A percentile compares a stretch with the other conserved stretches of the same genome.
phyloP scores from a whole-genome alignment of 371 early-diverging fungal species.

The Mortierella sp. region DNA sequence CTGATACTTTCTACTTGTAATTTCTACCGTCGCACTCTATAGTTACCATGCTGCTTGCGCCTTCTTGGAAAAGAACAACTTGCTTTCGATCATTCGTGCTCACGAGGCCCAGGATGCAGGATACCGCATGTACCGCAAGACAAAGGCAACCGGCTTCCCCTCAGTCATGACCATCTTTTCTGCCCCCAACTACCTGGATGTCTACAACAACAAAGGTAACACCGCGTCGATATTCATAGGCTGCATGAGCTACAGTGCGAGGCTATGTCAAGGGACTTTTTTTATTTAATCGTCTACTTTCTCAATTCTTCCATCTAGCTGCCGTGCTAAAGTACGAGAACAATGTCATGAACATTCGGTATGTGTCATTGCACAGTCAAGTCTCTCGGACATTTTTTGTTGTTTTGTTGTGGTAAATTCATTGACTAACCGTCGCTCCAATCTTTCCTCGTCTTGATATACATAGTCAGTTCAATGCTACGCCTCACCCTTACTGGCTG shows the following conservation, averaged over 20 bases:
- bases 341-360: conserved; percentile 97
- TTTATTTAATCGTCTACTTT: neutral
- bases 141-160: conserved; percentile 93
- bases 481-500: conserved; percentile 97
- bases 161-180: conserved; percentile 98
- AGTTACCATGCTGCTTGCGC: conserved; percentile 92
- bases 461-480: conserved; percentile 67
- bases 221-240: too few relatives aligned
- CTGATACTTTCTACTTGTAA: neutral
- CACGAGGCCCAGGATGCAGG: conserved; percentile 99
- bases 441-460: neutral
- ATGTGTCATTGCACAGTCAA: conserved; percentile 68
- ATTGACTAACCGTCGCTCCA: neutral
- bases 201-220: conserved; percentile 95
- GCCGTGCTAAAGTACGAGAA: conserved; percentile 97
- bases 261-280: neutral
- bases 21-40: conserved; percentile 23
- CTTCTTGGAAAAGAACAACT: conserved; percentile 94
- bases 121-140: conserved; percentile 96
- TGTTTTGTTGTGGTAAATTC: neutral
- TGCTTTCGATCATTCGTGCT: conserved; percentile 95
- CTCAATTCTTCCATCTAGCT: conserved; percentile 61
- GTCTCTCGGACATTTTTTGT: neutral
- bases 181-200: conserved; percentile 97
- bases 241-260: neutral